phyloP scores from a whole-genome alignment of 2,329 filamentous ascomycete genomes.

The Xylariaceae sp. region DNA sequence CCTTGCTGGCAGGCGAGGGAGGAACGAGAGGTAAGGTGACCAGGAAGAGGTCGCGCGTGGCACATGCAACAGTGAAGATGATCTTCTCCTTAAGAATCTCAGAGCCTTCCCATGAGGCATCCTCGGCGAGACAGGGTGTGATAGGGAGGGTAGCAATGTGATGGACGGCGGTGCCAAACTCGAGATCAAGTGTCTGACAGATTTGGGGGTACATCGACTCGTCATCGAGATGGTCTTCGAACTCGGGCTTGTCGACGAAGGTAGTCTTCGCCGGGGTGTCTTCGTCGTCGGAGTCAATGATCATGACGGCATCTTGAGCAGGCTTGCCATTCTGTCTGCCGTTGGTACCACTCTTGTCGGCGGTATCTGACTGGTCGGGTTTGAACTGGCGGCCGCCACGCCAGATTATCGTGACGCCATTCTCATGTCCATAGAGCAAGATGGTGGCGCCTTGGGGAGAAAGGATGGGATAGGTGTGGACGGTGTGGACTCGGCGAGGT shows the following conservation, averaged over 20 bases:
- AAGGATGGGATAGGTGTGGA: slow-evolving; percentile 57
- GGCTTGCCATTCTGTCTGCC: slow-evolving; percentile 49
- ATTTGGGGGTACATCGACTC: slow-evolving; percentile 52
- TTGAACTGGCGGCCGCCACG: slow-evolving; percentile 60
- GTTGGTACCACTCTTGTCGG: slow-evolving; percentile 26
- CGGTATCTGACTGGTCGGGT: slow-evolving; percentile 33
- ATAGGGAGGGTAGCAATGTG: slow-evolving; percentile 55
- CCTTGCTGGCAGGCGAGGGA: slow-evolving; percentile 57
- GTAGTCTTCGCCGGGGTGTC: slow-evolving; percentile 30
- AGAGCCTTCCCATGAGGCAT: slow-evolving; percentile 44
- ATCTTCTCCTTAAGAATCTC: slow-evolving; percentile 53
- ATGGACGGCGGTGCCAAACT: slow-evolving; percentile 52
- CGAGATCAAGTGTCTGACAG: slow-evolving; percentile 58
- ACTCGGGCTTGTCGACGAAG: slow-evolving; percentile 54
- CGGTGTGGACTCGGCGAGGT: slow-evolving; percentile 53
- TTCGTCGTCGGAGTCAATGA: slow-evolving; percentile 62
- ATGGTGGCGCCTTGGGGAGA: slow-evolving; percentile 62
- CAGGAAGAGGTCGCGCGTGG: slow-evolving; percentile 53
- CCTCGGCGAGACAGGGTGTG: slow-evolving; percentile 44
- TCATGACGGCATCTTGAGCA: slow-evolving; percentile 52
- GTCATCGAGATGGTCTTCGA: slow-evolving; percentile 49
- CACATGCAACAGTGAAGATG: slow-evolving; percentile 58
- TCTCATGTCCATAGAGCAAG: slow-evolving; percentile 60
- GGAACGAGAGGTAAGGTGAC: slow-evolving; percentile 59
- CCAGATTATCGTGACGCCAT: slow-evolving; percentile 59